phyloP scores from a whole-genome alignment of 768 basidiomycete species.

The Naganishia kalamii region DNA sequence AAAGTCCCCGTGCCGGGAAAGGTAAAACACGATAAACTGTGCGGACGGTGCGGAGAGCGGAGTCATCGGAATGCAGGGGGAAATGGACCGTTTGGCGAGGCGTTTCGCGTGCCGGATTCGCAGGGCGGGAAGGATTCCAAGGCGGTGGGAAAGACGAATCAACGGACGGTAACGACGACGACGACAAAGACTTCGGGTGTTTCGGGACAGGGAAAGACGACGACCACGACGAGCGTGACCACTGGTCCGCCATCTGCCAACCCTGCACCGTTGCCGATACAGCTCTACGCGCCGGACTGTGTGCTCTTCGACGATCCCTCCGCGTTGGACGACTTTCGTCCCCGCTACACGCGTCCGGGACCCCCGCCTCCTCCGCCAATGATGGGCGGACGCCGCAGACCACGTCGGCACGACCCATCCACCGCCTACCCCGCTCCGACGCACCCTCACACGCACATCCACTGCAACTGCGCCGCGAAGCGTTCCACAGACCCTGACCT shows the following conservation, averaged over 20 bases:
- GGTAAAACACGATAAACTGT: conserved; percentile 8
- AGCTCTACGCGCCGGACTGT: conserved; percentile 12
- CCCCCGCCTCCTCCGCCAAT: not conserved
- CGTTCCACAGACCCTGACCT: conserved; percentile 5
- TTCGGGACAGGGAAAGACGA: conserved; percentile 1
- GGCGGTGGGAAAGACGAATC: not conserved
- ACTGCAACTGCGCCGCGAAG: conserved; percentile 11
- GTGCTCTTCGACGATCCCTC: conserved; percentile 7
- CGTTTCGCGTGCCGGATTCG: not conserved
- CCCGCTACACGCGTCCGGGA: conserved; percentile 8
- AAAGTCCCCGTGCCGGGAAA: conserved; percentile 6
- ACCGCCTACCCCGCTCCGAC: not conserved
- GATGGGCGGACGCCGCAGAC: not conserved
- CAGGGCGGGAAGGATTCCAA: not conserved
- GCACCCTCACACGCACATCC: not conserved
- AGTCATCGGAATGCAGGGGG: conserved; percentile 1
- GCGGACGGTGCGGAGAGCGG: conserved; percentile 8
- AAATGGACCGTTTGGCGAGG: conserved; percentile 8
- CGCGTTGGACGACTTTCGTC: conserved; percentile 10
- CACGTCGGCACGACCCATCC: not conserved
- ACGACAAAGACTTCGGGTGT: not conserved
- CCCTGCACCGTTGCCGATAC: conserved; percentile 4
- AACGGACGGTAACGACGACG: not conserved
- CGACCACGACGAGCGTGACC: conserved; percentile 9
- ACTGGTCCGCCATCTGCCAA: conserved; percentile 9